phyloP scores from a whole-genome alignment of 2,329 filamentous ascomycete species.

The Teratosphaeria zuluensis region DNA sequence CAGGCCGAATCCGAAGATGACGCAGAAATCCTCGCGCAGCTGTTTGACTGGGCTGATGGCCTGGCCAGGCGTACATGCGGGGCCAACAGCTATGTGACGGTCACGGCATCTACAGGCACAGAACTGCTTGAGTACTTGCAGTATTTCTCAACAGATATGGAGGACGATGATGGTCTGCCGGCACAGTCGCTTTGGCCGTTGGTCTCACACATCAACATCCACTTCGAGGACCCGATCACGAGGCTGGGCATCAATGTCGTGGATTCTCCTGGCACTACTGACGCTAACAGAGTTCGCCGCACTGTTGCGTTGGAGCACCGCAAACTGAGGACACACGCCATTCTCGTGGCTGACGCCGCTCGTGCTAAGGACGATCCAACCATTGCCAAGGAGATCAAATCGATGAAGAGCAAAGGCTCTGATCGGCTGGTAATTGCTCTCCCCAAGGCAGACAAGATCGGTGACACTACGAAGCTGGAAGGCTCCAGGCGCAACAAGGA shows the following conservation, averaged over 20 bases:
- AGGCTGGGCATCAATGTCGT: not conserved
- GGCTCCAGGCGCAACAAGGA: not conserved
- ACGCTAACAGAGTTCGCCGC: not conserved
- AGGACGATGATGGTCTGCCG: not conserved
- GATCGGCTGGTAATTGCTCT: not conserved
- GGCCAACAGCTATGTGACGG: not conserved
- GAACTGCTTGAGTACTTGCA: not conserved
- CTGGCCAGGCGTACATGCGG: too few relatives aligned
- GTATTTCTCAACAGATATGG: not conserved
- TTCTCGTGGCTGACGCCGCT: not conserved
- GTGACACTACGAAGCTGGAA: not conserved
- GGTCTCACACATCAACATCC: not conserved
- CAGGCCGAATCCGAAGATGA: not conserved
- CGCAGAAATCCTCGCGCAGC: not conserved
- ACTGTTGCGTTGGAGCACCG: not conserved
- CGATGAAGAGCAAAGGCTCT: slow-evolving; percentile 1
- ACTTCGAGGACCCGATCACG: not conserved
- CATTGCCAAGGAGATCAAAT: not conserved
- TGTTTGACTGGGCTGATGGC: not conserved
- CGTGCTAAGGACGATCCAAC: not conserved
- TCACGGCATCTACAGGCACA: not conserved
- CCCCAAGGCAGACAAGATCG: not conserved
- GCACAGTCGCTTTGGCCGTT: not conserved
- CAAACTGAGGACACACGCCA: not conserved
- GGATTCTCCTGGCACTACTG: not conserved